Percentiles rank a stretch among this genome's conserved stretches.
Conservation (phyloP, 176 grass and related monocot genomes). For the Paspalum notatum region DNA sequence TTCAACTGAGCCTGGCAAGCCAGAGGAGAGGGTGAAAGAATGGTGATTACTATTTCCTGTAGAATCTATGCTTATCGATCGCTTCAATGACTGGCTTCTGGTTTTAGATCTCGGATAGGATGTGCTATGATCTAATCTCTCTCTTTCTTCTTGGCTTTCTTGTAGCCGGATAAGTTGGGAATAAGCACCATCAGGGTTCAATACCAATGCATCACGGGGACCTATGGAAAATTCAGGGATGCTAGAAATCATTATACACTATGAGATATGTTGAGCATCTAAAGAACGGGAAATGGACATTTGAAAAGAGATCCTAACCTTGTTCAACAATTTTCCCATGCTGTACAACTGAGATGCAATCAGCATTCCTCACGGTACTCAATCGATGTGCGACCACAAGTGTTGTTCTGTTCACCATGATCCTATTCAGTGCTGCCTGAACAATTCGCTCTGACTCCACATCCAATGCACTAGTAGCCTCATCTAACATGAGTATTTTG, state of each 20-base stretch:
- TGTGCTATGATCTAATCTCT: not conserved
- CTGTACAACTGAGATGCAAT: conserved; percentile 7
- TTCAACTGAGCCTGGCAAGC: not conserved
- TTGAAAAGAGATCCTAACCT: not conserved
- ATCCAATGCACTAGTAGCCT: conserved; percentile 5
- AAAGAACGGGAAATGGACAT: not conserved
- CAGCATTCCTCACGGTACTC: conserved; percentile 7
- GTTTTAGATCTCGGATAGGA: conserved; percentile 19
- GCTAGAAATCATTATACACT: not conserved
- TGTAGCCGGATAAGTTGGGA: conserved; percentile 49
- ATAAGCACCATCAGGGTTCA: conserved; percentile 50
- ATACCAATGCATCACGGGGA: conserved; percentile 55
- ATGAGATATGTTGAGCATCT: not conserved
- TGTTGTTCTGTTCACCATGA: conserved; percentile 1
- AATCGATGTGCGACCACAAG: conserved; percentile 8
- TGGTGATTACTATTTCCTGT: conserved; percentile 34
- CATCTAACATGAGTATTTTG: conserved; percentile 1
- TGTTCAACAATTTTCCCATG: conserved; percentile 7
- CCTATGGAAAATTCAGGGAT: conserved; percentile 25
- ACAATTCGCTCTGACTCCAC: conserved; percentile 6
- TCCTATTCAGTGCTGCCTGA: not conserved
- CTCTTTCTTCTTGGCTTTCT: conserved; percentile 40
- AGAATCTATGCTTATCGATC: conserved; percentile 30
- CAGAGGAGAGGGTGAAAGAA: conserved; percentile 20
- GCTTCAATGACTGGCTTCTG: conserved; percentile 10